Evolutionary conservation across 2,329 filamentous ascomycete species (phyloP).

Genomic region (Ophiostoma quercus): DNA sequence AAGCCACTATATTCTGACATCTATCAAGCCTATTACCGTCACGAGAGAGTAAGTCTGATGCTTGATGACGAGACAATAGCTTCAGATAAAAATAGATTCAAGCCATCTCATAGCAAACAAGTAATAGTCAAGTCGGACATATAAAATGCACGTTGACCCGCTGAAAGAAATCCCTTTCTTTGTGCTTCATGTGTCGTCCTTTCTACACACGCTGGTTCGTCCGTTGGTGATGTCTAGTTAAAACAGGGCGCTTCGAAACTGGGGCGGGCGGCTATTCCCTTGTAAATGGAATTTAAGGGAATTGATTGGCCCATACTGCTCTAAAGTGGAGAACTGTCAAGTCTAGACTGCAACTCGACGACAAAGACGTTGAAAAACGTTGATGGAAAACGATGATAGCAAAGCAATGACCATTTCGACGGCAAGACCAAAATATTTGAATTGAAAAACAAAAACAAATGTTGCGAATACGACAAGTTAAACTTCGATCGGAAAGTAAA

Average conservation of each 20-base stretch:
- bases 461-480: not conserved
- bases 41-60: not conserved
- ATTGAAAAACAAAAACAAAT: not conserved
- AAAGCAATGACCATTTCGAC: not conserved
- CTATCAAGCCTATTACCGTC: not conserved
- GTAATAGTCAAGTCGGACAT: not conserved
- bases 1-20: not conserved
- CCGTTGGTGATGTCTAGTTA: not conserved
- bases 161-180: not conserved
- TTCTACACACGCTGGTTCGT: constrained; percentile 3
- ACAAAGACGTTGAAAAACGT: not conserved
- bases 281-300: not conserved
- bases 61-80: not conserved
- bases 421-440: no score
- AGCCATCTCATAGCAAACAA: not conserved
- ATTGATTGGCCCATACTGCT: not conserved
- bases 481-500: not conserved
- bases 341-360: not conserved
- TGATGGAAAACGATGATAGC: not conserved
- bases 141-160: not conserved
- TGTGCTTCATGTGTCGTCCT: constrained; percentile 3
- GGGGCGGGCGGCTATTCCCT: constrained; percentile 14
- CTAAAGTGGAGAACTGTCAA: not conserved
- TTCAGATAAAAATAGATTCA: not conserved
- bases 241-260: constrained; percentile 3